phyloP scores from a whole-genome alignment of 495 filamentous ascomycete genomes.

The Penicillium cataractarum region DNA sequence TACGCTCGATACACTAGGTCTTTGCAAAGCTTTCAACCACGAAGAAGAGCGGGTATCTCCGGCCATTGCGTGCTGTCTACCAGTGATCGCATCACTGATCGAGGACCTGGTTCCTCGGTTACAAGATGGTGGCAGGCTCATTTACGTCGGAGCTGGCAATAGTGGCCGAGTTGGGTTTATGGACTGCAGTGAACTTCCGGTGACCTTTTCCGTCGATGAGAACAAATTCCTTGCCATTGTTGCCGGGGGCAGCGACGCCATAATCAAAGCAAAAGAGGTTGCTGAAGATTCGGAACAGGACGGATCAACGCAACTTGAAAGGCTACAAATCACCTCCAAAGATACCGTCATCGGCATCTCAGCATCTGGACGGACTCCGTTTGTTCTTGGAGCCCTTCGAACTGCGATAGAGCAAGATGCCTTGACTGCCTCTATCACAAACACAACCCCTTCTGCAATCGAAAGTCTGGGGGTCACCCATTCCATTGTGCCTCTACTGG shows the following conservation, averaged over 20 bases:
- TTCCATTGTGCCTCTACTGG: conserved; percentile 36
- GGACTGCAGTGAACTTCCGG: conserved; percentile 42
- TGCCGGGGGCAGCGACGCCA: conserved; percentile 42
- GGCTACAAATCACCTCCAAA: conserved; percentile 29
- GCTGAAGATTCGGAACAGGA: conserved; percentile 37
- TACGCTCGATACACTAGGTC: conserved; percentile 34
- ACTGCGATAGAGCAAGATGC: conserved; percentile 34
- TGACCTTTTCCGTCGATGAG: conserved; percentile 37
- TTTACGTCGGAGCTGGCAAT: conserved; percentile 46
- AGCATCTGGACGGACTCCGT: conserved; percentile 44
- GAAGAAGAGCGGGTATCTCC: conserved; percentile 37
- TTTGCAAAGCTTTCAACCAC: conserved; percentile 37
- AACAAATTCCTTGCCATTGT: conserved; percentile 40
- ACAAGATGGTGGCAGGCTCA: conserved; percentile 35
- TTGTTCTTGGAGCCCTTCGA: conserved; percentile 38
- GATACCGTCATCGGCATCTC: conserved; percentile 45
- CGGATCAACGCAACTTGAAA: conserved; percentile 26
- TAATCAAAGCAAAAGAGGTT: conserved; percentile 42
- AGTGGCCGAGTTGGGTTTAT: conserved; percentile 44
- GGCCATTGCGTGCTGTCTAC: conserved; percentile 34
- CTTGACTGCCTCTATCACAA: conserved; percentile 37
- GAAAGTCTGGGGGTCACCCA: conserved; percentile 27
- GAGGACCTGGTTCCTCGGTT: conserved; percentile 37
- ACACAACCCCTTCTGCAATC: conserved; percentile 35
- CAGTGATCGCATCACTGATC: conserved; percentile 37